Evolutionary conservation across 2,329 filamentous ascomycete species (phyloP), one percentile per base, ranked within the genome.

Genomic region (Raffaelea ambrosiae): DNA sequence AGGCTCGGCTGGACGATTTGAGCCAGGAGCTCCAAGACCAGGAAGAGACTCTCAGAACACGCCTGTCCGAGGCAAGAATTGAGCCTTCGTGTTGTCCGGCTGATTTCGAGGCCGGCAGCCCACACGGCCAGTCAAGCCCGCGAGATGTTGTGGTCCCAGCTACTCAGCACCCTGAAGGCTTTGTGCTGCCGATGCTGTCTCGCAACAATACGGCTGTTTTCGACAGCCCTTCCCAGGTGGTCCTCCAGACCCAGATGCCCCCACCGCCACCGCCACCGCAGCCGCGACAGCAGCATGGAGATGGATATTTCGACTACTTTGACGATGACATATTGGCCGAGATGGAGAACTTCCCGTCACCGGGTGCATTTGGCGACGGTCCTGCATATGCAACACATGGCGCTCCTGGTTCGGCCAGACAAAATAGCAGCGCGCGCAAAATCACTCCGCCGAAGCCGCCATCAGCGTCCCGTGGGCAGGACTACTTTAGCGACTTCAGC

Each of bases 181-280:
- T 52, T n/a, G 59, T 59, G 3, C 57, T 59, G 14, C 51, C 54
- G 4, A 58, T 56, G 20, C 60, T 58, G 10, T 62, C 66, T 4
- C 60, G 57, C 40, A 63, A 67, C n/a, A 59, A 55, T 9, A 59
- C 61, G 3, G 31, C 59, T 13, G 55, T 57, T 16, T 56, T 60
- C 1, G 61, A 65, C 35, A 59, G 60, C 22, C 63, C 63, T 13
- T 69, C 71, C 1, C 71, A 79, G 51, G 65, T 77, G 18, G 67
- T 78, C 19, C 66, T 70, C 19, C 74, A 78, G 55, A 78, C 75
- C 1, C 75, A 77, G 47, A 54, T 72, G 3, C 47, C 53, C 1
- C 26, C 41, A 16, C 46, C 46, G 5, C 35, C 7, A 29, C 26
- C 26, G 13, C 26, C 26, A 29, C 26, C 26, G n/a, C n/a, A 29